A percentile compares a stretch with the other conserved stretches of the same genome.
Conservation (phyloP, 805 yeast species). For the Scheffersomyces lignosus region DNA sequence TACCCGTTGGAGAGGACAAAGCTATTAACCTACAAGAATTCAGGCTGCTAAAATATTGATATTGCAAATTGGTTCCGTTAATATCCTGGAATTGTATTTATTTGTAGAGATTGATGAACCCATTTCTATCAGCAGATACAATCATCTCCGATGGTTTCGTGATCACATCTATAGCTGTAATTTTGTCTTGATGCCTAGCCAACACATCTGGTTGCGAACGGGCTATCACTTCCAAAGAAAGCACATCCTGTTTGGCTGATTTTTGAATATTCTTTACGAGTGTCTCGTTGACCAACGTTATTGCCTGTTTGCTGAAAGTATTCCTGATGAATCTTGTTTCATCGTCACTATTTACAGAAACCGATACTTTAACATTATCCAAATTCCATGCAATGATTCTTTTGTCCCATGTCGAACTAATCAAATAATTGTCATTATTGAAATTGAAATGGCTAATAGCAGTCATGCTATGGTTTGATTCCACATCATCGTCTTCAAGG, state of each 20-base stretch:
- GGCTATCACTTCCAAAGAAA: conserved; percentile 16
- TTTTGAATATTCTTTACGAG: conserved; percentile 9
- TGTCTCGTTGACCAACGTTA: conserved; percentile 44
- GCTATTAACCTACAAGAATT: no score
- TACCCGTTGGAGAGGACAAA: no score
- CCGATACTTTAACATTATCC: conserved; percentile 14
- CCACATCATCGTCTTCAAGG: neutral
- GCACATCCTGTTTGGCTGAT: conserved; percentile 6
- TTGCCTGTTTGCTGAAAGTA: conserved; percentile 30
- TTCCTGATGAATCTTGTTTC: conserved; percentile 15
- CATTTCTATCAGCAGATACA: conserved; percentile 66
- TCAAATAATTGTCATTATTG: conserved; percentile 11
- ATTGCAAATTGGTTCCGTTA: no score
- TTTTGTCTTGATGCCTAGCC: conserved; percentile 49
- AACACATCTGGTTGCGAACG: conserved; percentile 44
- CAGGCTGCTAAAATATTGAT: no score
- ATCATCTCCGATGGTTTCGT: conserved; percentile 58
- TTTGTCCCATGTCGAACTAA: conserved; percentile 27
- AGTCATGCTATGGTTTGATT: conserved; percentile 10
- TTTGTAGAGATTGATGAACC: conserved; percentile 60
- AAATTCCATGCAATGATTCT: conserved; percentile 31
- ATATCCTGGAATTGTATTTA: no score
- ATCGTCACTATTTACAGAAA: conserved; percentile 13
- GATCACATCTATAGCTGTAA: conserved; percentile 49
- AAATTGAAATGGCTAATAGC: conserved; percentile 7